Evolutionary conservation across 345 rosid genomes (phyloP).

Genomic region (Citrus maxima): DNA sequence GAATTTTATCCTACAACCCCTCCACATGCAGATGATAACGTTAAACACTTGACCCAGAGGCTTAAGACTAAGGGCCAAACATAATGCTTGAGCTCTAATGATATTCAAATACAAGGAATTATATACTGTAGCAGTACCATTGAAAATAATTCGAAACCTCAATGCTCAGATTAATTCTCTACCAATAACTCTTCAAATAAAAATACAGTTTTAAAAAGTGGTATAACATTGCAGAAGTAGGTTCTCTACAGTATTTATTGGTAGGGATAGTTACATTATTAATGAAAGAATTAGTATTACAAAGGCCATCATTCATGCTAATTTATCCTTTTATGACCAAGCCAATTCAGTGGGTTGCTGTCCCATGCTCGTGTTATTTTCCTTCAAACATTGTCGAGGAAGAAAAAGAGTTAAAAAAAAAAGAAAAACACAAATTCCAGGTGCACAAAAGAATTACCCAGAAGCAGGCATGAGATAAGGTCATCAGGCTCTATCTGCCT

Average conservation of each 20-base stretch:
- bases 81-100: neutral
- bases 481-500: too few species aligned
- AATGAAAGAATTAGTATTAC: neutral
- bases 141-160: neutral
- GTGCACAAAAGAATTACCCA: too few species aligned
- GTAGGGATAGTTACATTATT: neutral
- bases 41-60: neutral
- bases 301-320: neutral
- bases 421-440: too few species aligned
- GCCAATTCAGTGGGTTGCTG: too few species aligned
- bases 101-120: neutral
- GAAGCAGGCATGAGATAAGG: too few species aligned
- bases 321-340: too few species aligned
- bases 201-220: neutral
- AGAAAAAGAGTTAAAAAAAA: too few species aligned
- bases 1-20: neutral
- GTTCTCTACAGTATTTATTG: neutral
- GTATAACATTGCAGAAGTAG: neutral
- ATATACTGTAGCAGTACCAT: neutral
- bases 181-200: neutral
- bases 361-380: too few species aligned
- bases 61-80: neutral
- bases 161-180: neutral
- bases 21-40: neutral
- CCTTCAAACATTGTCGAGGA: too few species aligned